Base-by-base conservation (phyloP, 306 rosid species). In the Glycyrrhiza uralensis region DNA sequence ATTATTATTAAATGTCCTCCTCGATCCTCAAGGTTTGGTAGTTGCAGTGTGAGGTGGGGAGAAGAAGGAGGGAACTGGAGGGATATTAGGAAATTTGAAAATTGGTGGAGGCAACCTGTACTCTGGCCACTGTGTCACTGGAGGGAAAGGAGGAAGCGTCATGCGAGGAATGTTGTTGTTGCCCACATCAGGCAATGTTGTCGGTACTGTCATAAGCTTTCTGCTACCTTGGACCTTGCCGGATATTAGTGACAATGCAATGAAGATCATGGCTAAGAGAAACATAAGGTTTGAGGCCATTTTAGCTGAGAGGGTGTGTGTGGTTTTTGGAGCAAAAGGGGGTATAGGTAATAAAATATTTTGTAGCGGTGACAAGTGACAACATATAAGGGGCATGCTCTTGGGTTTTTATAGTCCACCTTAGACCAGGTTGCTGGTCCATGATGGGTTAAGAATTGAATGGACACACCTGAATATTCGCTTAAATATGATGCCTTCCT, bases 21-120 rank as follows among this genome's bases (percentile, higher is more conserved):
- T n/a, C n/a, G n/a, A n/a, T n/a, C n/a, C 58, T 83, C 70, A 83
- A 39, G 84, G 88, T 6, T 58, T 85, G 35, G 62, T 18, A 12
- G 76, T 11, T 41, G 51, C 7, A 19, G 69, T 10, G n/a, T n/a
- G n/a, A n/a, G 80, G 84, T 66, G 89, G 84, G 19, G 80, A 58
- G 65, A 65, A 62, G 24, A 45, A 49, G 23, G 11, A 32, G 11
- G 74, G 49, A 42, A 26, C 2, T 13, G 50, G 26, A 6, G 77
- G 76, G 11, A 77, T n/a, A 11, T 36, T 23, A 42, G 84, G 79
- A 1, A 66, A 0, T 49, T 58, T 7, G 10, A 61, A 23, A 30
- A 72, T 1, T 17, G 72, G 62, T 64, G 79, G 7, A 39, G 82
- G 82, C 75, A 75, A 61, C 72, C 80, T 74, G 62, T 82, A 78